Percentiles rank a stretch among this genome's conserved stretches.
These are phyloP conservation scores for Sugiyamaella marilandica DNA, from an alignment of 805 yeast species.

Conservation along the genomic window DNA sequence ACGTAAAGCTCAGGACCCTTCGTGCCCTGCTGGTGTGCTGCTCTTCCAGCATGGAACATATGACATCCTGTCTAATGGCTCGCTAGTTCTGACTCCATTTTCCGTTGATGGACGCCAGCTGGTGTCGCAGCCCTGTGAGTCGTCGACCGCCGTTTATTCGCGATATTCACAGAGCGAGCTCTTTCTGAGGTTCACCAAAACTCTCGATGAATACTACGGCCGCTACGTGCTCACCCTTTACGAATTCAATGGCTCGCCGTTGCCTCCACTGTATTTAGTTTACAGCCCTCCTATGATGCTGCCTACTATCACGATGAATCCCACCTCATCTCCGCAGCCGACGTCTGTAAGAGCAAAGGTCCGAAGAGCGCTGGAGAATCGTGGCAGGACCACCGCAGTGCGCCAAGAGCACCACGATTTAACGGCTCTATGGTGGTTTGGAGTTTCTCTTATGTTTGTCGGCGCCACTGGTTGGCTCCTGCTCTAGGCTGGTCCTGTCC, in stretches of 20 bases:
- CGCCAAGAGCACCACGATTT: slow-evolving; percentile 20
- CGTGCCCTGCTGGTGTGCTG: slow-evolving; percentile 77
- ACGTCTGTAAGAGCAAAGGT: slow-evolving; percentile 34
- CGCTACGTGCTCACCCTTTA: slow-evolving; percentile 67
- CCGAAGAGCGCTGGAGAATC: slow-evolving; percentile 74
- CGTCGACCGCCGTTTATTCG: slow-evolving; percentile 41
- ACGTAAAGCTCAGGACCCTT: slow-evolving; percentile 49
- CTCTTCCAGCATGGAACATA: slow-evolving; percentile 89
- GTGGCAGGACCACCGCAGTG: slow-evolving; percentile 67
- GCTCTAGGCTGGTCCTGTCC: slow-evolving; percentile 17
- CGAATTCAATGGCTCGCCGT: slow-evolving; percentile 64
- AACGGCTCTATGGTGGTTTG: slow-evolving; percentile 37
- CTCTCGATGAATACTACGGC: slow-evolving; percentile 78
- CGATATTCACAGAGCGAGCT: slow-evolving; percentile 67
- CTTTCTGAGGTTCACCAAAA: slow-evolving; percentile 54
- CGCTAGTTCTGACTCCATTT: slow-evolving; percentile 65
- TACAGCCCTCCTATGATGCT: slow-evolving; percentile 95
- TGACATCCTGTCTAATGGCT: slow-evolving; percentile 55
- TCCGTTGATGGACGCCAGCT: slow-evolving; percentile 90
- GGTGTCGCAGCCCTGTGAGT: slow-evolving; percentile 78
- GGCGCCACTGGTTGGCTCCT: slow-evolving; percentile 36
- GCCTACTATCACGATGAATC: slow-evolving; percentile 88
- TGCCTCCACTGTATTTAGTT: slow-evolving; percentile 87
- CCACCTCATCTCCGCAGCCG: slow-evolving; percentile 44
- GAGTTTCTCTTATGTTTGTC: slow-evolving; percentile 33